Conservation (phyloP, 257 asterid genomes). For the Verbena officinalis region DNA sequence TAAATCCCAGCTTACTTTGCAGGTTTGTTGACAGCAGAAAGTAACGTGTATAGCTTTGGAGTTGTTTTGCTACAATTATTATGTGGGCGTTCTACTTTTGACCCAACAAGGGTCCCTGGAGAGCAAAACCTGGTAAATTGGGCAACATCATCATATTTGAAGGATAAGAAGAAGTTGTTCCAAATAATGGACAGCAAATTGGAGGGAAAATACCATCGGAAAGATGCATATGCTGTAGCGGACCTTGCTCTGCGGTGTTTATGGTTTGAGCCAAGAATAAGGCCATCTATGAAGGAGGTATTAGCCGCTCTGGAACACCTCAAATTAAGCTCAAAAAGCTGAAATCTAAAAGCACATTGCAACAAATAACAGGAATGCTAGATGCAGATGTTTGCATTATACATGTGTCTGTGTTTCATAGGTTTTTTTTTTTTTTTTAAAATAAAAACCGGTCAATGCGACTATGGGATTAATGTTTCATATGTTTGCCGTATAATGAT, state of each 20-base stretch:
- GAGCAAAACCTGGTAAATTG: conserved; percentile 2
- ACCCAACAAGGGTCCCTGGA: no score
- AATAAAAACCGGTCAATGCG: no score
- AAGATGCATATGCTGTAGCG: conserved; percentile 9
- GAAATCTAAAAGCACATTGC: not conserved
- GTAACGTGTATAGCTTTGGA: conserved; percentile 3
- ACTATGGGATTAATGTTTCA: no score
- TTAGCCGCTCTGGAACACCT: conserved; percentile 15
- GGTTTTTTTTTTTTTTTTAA: no score
- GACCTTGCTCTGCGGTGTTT: conserved; percentile 19
- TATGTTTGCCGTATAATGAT: no score
- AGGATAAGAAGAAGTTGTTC: not conserved
- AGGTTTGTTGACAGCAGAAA: not conserved
- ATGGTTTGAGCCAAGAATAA: not conserved
- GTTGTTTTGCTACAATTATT: conserved; percentile 12
- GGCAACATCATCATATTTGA: conserved; percentile 3
- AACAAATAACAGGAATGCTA: no score
- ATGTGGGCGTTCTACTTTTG: no score
- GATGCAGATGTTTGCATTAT: no score
- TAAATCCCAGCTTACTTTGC: conserved; percentile 21
- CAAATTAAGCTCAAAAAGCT: not conserved
- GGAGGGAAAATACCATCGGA: not conserved
- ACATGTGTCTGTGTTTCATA: no score
- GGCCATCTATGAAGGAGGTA: conserved; percentile 20
- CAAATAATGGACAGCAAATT: conserved; percentile 17